phyloP scores from a whole-genome alignment of 768 basidiomycete genomes.

The Mycena vulgaris region DNA sequence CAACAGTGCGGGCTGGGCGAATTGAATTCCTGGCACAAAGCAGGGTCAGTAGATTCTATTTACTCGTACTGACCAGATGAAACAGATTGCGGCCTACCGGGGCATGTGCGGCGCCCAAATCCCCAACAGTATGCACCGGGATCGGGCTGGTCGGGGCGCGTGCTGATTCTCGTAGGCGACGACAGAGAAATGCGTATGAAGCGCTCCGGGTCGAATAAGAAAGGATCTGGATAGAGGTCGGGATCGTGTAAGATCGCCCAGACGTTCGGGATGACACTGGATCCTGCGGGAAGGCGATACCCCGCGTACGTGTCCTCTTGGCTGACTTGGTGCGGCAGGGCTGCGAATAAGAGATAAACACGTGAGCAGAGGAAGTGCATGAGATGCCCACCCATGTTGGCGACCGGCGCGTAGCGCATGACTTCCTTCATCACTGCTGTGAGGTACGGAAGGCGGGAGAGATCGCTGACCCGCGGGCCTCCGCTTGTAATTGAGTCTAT shows the following conservation, averaged over 20 bases:
- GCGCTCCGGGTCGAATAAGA: conserved; percentile 56
- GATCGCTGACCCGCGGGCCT: conserved; percentile 50
- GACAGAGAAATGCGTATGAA: conserved; percentile 37
- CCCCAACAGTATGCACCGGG: conserved; percentile 52
- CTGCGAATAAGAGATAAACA: conserved; percentile 39
- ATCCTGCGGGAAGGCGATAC: conserved; percentile 61
- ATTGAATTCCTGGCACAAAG: conserved; percentile 43
- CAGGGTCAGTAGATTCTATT: neutral
- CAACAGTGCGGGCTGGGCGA: conserved; percentile 51
- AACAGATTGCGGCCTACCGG: conserved; percentile 40
- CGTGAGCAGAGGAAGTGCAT: neutral
- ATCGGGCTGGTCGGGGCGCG: conserved; percentile 54
- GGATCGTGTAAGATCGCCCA: conserved; percentile 65
- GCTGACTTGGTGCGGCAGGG: conserved; percentile 57
- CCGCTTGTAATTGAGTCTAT: conserved; percentile 56
- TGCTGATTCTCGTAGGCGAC: neutral
- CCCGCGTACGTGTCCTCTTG: conserved; percentile 63
- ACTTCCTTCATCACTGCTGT: conserved; percentile 58
- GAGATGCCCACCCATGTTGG: conserved; percentile 52
- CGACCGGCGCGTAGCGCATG: conserved; percentile 58
- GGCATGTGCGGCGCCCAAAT: conserved; percentile 52
- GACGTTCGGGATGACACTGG: conserved; percentile 63
- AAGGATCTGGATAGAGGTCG: conserved; percentile 57
- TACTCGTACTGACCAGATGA: neutral
- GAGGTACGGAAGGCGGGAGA: conserved; percentile 51